A percentile compares a stretch with the other conserved stretches of the same genome.
Evolutionary conservation across 352 stramenopile species (phyloP).

Genomic region (Pseudoperonospora humuli): DNA sequence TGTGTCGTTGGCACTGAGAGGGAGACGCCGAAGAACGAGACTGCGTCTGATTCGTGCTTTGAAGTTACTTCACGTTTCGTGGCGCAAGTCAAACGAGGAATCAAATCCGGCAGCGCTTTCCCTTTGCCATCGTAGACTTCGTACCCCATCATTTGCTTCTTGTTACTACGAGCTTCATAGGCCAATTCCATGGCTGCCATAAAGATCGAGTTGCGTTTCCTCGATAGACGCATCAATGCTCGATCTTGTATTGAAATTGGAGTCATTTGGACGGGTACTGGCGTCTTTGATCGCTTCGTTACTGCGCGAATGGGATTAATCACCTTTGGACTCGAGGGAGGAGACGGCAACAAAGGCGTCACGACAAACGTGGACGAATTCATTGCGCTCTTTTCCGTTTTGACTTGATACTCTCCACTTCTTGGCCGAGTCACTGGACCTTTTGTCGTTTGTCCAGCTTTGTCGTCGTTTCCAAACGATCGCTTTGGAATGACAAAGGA

Average conservation of each 20-base stretch:
- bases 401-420: neutral
- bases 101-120: slow-evolving; percentile 21
- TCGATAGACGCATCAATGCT: slow-evolving; percentile 43
- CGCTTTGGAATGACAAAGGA: slow-evolving; percentile 28
- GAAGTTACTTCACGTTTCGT: slow-evolving; percentile 22
- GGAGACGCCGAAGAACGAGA: slow-evolving; percentile 32
- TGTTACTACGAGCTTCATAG: slow-evolving; percentile 2
- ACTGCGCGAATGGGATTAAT: neutral
- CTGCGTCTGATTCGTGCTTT: slow-evolving; percentile 13
- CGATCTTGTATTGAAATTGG: slow-evolving; percentile 27
- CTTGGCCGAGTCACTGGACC: neutral
- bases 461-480: slow-evolving; percentile 5
- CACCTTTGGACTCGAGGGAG: slow-evolving; percentile 2
- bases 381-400: slow-evolving; percentile 1
- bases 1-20: slow-evolving; percentile 15
- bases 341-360: slow-evolving; percentile 1
- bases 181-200: slow-evolving; percentile 16
- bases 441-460: neutral
- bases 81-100: slow-evolving; percentile 23
- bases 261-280: slow-evolving; percentile 26
- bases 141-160: slow-evolving; percentile 18
- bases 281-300: slow-evolving; percentile 37
- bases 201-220: slow-evolving; percentile 52
- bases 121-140: slow-evolving; percentile 27
- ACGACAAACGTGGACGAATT: neutral